phyloP scores from a whole-genome alignment of 2,329 filamentous ascomycete species.

The Fusarium sulawesiense region DNA sequence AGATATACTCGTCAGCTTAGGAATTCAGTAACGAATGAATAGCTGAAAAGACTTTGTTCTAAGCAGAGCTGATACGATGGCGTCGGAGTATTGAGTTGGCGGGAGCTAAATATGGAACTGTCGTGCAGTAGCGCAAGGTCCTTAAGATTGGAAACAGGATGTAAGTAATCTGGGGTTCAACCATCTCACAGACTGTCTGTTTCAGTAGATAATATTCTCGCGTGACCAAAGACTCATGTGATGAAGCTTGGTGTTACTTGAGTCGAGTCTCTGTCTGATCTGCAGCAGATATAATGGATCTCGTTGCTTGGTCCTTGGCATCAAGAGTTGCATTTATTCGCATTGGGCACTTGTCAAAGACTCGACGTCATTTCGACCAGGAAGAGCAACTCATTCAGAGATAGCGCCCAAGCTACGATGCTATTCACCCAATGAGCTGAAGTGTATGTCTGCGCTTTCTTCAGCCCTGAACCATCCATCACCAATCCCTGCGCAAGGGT shows the following conservation, averaged over 20 bases:
- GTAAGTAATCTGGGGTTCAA: constrained; percentile 22
- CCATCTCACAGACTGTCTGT: not conserved
- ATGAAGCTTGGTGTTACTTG: not conserved
- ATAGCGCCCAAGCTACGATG: constrained; percentile 14
- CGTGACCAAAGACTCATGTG: constrained; percentile 7
- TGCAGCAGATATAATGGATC: not conserved
- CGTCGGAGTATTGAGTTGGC: constrained; percentile 29
- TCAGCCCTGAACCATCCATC: constrained; percentile 14
- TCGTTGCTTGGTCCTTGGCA: not conserved
- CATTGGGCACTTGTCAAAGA: constrained; percentile 12
- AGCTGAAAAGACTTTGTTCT: not conserved
- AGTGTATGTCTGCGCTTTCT: constrained; percentile 8
- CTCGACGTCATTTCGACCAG: constrained; percentile 32
- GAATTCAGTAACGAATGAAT: not conserved
- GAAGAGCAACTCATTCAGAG: constrained; percentile 9
- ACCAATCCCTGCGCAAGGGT: constrained; percentile 26
- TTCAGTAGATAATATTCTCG: not conserved
- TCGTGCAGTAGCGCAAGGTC: constrained; percentile 37
- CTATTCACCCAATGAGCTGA: constrained; percentile 34
- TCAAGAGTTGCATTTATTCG: constrained; percentile 1
- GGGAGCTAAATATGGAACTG: constrained; percentile 41
- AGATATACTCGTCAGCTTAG: not conserved
- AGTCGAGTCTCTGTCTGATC: not conserved
- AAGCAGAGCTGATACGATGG: constrained; percentile 12
- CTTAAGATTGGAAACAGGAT: constrained; percentile 13